phyloP scores from a whole-genome alignment of 2,329 filamentous ascomycete species.

The Neonectria magnoliae region DNA sequence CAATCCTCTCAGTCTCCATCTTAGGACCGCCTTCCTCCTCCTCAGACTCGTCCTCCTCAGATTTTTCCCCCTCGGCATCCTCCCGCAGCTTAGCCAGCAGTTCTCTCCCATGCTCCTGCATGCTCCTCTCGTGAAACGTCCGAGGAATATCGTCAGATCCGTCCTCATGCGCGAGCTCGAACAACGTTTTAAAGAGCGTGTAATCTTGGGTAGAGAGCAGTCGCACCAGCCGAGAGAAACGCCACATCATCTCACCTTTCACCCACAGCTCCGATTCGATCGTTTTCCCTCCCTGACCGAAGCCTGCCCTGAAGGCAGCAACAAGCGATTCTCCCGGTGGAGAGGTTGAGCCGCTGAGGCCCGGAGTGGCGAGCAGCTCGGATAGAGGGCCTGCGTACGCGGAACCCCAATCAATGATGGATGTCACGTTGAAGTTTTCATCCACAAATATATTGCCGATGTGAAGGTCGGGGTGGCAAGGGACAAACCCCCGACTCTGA shows the following conservation, averaged over 20 bases:
- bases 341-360: constrained; percentile 6
- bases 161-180: constrained; percentile 24
- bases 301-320: constrained; percentile 24
- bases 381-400: constrained; percentile 31
- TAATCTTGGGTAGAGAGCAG: constrained; percentile 34
- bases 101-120: constrained; percentile 9
- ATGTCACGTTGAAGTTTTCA: constrained; percentile 38
- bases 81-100: constrained; percentile 21
- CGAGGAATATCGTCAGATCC: constrained; percentile 14
- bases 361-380: constrained; percentile 28
- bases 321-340: constrained; percentile 3
- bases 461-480: constrained; percentile 41
- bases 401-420: constrained; percentile 41
- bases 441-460: constrained; percentile 42
- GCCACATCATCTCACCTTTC: constrained; percentile 29
- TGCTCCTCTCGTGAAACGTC: constrained; percentile 24
- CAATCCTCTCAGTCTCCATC: neutral
- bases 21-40: neutral
- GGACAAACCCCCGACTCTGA: constrained; percentile 7
- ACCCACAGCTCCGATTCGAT: constrained; percentile 16
- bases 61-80: constrained; percentile 25
- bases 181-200: constrained; percentile 28
- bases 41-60: neutral
- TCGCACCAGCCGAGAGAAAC: constrained; percentile 34
- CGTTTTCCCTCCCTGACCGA: constrained; percentile 12